Evolutionary conservation across 208 protist species (phyloP), one percentile per base, ranked within the genome.

Genomic region (Borovskyia barvae): DNA sequence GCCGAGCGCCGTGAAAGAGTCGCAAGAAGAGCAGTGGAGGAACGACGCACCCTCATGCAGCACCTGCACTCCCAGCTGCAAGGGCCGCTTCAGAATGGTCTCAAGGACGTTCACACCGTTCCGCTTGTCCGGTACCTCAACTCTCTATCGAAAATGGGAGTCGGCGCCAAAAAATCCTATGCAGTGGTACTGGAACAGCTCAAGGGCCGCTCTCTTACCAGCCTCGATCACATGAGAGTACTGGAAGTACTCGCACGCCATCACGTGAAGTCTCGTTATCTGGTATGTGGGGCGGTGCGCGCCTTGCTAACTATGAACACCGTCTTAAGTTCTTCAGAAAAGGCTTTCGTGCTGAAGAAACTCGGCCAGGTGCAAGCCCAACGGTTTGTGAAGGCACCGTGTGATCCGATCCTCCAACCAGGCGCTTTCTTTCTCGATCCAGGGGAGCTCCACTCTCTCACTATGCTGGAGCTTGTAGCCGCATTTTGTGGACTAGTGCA

Each of bases 51-150:
- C 4, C 62, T 69, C 22, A 28, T 55, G 19, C n/a, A 28, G 43
- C 47, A 35, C 15, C 42, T 66, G 11, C 17, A 36, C 20, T 42
- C 35, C 1, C 47, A 45, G 11, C 49, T 72, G 19, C 57, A 55
- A 22, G 54, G 51, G 3, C 54, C 46, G 39, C 42, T 65, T 57
- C 37, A 36, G 8, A 26, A 22, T 17, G 26, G 32, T 28, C 22
- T 66, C 2, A 28, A 11, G 12, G 47, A 60, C 0, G 28, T 84
- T 17, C 71, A 67, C 24, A 74, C 78, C 11, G 47, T 65, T 22
- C 41, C 66, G 29, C 70, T 90, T 6, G 66, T 74, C 17, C 83
- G 83, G 48, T 90, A 85, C 57, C 48, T 90, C 32, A 71, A 43
- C 0, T 76, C 74, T 20, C 37, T 90, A 35, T 84, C 83, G 25